Evolutionary conservation across 2,329 filamentous ascomycete species (phyloP).

Genomic region (Colletotrichum noveboracense): DNA sequence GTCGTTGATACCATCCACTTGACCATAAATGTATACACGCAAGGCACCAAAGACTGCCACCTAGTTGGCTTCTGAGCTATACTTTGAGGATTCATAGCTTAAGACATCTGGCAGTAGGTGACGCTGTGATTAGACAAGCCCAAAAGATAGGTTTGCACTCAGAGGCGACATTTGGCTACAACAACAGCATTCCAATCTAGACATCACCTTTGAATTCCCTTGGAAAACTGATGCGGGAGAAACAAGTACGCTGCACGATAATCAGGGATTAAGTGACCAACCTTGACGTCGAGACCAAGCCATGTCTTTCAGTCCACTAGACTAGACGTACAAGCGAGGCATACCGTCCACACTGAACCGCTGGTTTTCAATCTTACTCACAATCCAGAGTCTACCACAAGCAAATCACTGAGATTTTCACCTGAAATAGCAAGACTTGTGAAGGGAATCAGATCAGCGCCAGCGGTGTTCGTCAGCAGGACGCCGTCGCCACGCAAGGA

Average conservation of each 20-base stretch:
- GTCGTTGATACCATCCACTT: not conserved
- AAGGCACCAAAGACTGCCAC: not conserved
- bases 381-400: accelerated
- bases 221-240: not conserved
- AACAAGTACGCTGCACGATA: accelerated
- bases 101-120: accelerated
- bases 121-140: accelerated
- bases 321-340: not conserved
- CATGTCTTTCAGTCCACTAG: not conserved
- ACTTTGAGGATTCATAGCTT: accelerated
- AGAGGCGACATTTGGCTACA: too few relatives aligned
- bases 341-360: accelerated
- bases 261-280: too few relatives aligned
- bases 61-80: accelerated
- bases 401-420: accelerated
- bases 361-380: not conserved
- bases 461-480: not conserved
- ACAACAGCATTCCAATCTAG: accelerated
- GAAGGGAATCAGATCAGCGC: not conserved
- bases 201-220: accelerated
- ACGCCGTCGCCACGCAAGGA: accelerated
- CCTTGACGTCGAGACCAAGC: accelerated
- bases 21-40: not conserved
- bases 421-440: not conserved
- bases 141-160: not conserved